Conservation (phyloP, 1,284 basidiomycete species). For the Austroboletus rostrupii region DNA sequence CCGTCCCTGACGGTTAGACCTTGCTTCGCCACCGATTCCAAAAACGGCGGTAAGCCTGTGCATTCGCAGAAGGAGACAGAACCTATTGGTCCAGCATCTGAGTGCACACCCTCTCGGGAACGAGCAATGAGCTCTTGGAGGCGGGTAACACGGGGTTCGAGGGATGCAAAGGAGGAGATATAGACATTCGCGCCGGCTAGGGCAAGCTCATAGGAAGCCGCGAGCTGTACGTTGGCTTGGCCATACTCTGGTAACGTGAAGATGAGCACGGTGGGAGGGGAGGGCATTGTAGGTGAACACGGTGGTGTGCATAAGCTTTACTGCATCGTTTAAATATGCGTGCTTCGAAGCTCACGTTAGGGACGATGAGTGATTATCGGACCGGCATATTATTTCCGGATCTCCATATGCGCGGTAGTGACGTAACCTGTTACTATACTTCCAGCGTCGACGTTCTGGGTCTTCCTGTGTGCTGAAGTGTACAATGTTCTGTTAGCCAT, state of each 20-base stretch:
- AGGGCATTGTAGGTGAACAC: too few species aligned
- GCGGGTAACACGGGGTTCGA: background rate
- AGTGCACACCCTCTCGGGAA: too few species aligned
- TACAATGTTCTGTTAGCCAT: too few species aligned
- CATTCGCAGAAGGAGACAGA: background rate
- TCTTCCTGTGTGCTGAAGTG: too few species aligned
- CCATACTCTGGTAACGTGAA: background rate
- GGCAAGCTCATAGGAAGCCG: background rate
- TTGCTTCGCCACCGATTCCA: background rate
- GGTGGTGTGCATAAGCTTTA: too few species aligned
- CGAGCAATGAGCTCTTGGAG: background rate
- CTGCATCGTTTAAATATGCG: too few species aligned
- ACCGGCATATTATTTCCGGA: too few species aligned
- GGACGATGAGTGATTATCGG: too few species aligned
- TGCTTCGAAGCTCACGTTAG: too few species aligned
- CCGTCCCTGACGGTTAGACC: background rate
- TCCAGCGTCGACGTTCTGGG: too few species aligned
- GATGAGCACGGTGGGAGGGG: background rate
- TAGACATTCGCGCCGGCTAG: background rate
- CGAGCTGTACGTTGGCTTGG: background rate
- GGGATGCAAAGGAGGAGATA: background rate
- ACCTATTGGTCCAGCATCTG: background rate
- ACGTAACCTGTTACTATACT: too few species aligned
- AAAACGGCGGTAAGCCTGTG: background rate
- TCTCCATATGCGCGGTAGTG: too few species aligned